These are phyloP conservation scores for Aspergillus jensenii DNA, from an alignment of 2,329 filamentous ascomycete species.

Conservation along the genomic window DNA sequence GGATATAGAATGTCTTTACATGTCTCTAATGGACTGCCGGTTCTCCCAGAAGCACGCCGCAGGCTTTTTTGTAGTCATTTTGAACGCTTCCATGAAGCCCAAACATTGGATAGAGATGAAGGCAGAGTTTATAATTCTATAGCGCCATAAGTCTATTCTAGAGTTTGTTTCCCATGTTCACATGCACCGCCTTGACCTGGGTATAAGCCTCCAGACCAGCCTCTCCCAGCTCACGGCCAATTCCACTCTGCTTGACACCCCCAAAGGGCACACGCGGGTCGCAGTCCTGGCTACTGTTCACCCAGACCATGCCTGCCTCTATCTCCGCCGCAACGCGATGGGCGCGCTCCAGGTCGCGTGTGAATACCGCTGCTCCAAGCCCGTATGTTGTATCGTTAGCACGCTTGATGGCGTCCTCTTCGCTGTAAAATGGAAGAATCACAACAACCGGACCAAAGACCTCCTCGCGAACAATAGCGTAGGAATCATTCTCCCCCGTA, in stretches of 20 bases:
- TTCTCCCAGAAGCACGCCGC: too few species aligned
- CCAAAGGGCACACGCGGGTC: constrained; percentile 44
- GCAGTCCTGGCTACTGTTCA: constrained; percentile 46
- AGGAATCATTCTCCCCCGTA: constrained; percentile 33
- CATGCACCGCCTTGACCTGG: constrained; percentile 42
- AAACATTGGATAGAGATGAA: neutral
- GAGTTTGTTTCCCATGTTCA: constrained; percentile 40
- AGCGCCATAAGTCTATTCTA: neutral
- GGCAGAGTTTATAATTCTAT: neutral
- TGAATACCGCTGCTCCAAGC: constrained; percentile 45
- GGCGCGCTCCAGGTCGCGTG: constrained; percentile 40
- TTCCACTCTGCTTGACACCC: constrained; percentile 48
- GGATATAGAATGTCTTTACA: too few species aligned
- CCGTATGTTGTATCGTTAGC: constrained; percentile 46
- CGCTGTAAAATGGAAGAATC: constrained; percentile 38
- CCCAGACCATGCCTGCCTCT: constrained; percentile 50
- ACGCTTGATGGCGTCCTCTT: constrained; percentile 38
- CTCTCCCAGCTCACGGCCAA: constrained; percentile 51
- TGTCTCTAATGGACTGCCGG: too few species aligned
- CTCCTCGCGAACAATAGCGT: constrained; percentile 43
- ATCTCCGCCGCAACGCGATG: constrained; percentile 44
- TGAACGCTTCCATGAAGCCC: accelerated
- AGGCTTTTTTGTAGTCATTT: too few species aligned
- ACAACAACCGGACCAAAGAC: constrained; percentile 47
- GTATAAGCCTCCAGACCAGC: constrained; percentile 42